Percentiles rank a stretch among this genome's conserved stretches.
Evolutionary conservation across 352 stramenopile species (phyloP).

Genomic region (Globisporangium lucens): DNA sequence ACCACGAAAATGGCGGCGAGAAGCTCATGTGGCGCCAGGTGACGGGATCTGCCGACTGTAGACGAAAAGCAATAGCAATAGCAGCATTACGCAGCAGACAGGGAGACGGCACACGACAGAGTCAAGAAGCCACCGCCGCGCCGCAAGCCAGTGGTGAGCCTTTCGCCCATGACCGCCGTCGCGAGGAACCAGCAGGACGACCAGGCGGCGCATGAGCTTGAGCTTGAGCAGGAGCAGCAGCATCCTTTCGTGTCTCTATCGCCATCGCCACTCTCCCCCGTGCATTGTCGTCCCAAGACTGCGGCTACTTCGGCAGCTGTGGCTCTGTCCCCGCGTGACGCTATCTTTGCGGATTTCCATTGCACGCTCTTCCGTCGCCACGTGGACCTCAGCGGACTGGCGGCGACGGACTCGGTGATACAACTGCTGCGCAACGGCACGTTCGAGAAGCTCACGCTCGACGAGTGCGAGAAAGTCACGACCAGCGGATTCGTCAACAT

Average conservation of each 20-base stretch:
- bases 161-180: neutral
- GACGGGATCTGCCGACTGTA: neutral
- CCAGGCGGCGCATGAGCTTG: neutral
- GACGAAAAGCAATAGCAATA: slow-evolving; percentile 3
- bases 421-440: slow-evolving; percentile 23
- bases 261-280: neutral
- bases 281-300: neutral
- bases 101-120: neutral
- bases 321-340: slow-evolving; percentile 15
- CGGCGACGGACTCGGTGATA: slow-evolving; percentile 39
- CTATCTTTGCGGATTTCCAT: slow-evolving; percentile 18
- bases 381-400: slow-evolving; percentile 56
- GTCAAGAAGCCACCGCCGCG: neutral
- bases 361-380: slow-evolving; percentile 30
- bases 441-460: slow-evolving; percentile 24
- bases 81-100: neutral
- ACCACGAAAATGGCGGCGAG: slow-evolving; percentile 6
- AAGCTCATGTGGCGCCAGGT: neutral
- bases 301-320: neutral
- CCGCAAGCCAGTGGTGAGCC: slow-evolving; percentile 6
- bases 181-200: slow-evolving; percentile 5
- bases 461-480: slow-evolving; percentile 26
- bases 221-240: neutral
- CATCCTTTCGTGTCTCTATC: neutral
- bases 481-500: slow-evolving; percentile 11